Base-by-base conservation (phyloP, 257 asterid species). In the Salvia rosmarinus region DNA sequence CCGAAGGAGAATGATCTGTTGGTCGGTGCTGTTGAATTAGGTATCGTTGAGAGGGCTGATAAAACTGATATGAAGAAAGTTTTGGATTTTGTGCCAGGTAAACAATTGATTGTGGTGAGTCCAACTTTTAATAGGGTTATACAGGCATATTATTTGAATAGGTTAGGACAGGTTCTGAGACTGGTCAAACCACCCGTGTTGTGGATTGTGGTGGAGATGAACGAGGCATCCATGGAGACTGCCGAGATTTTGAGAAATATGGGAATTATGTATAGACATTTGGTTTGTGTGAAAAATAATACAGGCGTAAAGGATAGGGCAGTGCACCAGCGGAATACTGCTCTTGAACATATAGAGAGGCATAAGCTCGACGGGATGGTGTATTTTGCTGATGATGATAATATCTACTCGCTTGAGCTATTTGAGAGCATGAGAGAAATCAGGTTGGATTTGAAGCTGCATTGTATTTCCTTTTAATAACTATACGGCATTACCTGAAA, bases 151-250 rank as follows among this genome's bases (percentile, higher is more conserved):
- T 91, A 80, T 84, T 81, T 95, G 86, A 85, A 85, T 80, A 88
- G 95, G 82, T 79, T 95, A 68, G 96, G 97, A 13, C 96, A 89
- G 85, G 89, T 82, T 65, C 74, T 95, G 83, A 89, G 89, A 77
- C 80, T 91, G 73, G 95, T 89, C 64, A 84, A 74, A 55, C 86
- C 93, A 12, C 97, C 96, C 1, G 72, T 89, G 42, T 57, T 91
- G 90, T 95, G 99, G 99, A 87, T 95, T 81, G 94, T 91, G 72
- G 97, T 95, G 77, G 99, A 95, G 86, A 84, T 87, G 90, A 83
- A 82, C 72, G 79, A 69, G 2, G 96, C 90, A 0, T 85, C 98
- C 21, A n/a, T 68, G 79, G 98, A 89, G 80, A 91, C 98, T 30
- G 90, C 96, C 0, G 90, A 87, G 51, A 81, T 91, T 32, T 77